These are phyloP conservation scores for Tylopilus rubrobrunneus DNA, from an alignment of 768 basidiomycete genomes.

Conservation along the genomic window DNA sequence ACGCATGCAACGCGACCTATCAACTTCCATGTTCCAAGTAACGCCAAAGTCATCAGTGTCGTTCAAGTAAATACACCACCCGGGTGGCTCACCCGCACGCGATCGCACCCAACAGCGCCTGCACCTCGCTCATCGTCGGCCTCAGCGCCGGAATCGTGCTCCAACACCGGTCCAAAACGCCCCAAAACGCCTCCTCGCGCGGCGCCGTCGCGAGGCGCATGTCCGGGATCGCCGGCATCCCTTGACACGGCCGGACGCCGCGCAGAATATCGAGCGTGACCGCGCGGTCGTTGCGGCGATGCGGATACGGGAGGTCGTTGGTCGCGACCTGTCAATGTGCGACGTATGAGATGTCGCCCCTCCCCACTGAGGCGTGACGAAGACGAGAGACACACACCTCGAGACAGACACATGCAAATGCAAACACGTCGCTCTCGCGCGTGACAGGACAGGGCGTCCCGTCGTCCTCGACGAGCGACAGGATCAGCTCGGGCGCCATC, in stretches of 20 bases:
- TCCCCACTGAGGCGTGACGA: no score
- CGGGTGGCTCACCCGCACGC: neutral
- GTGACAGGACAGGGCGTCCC: constrained; percentile 42
- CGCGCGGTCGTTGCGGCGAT: constrained; percentile 52
- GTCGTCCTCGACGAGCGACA: constrained; percentile 47
- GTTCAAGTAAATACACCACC: no score
- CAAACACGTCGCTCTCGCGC: constrained; percentile 54
- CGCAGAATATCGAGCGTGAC: constrained; percentile 54
- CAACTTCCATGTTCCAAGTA: no score
- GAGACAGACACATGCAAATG: constrained; percentile 56
- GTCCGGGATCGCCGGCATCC: constrained; percentile 19
- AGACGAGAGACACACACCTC: no score
- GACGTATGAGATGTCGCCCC: no score
- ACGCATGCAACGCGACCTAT: no score
- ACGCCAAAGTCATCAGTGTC: no score
- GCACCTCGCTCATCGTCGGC: constrained; percentile 42
- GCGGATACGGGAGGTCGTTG: constrained; percentile 47
- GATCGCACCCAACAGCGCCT: constrained; percentile 9
- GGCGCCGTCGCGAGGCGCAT: constrained; percentile 10
- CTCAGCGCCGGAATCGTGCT: constrained; percentile 32
- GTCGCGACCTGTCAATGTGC: constrained; percentile 48
- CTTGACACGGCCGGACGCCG: constrained; percentile 44
- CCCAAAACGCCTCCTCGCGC: constrained; percentile 40
- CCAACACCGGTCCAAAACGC: constrained; percentile 46
- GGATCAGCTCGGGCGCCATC: constrained; percentile 54